Percentiles rank a stretch among this genome's conserved stretches.
phyloP scores from a whole-genome alignment of 73 alveolate species.

The Blepharisma stoltei region DNA sequence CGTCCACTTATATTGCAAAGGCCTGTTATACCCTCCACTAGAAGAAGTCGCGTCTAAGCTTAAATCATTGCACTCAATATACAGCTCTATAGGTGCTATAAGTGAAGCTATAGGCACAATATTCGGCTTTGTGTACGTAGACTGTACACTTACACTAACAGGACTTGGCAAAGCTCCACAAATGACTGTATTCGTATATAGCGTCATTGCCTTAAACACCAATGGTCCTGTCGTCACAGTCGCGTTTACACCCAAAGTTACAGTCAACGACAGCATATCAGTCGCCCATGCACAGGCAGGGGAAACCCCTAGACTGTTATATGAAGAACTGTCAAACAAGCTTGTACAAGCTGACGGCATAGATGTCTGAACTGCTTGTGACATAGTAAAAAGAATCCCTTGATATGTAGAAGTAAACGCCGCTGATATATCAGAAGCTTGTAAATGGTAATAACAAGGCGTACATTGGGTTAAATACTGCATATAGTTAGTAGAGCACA shows the following conservation, averaged over 20 bases:
- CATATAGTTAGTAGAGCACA: background rate
- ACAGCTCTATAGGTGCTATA: background rate
- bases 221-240: background rate
- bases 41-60: constrained; percentile 6
- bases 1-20: background rate
- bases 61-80: constrained; percentile 11
- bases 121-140: background rate
- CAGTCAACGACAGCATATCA: background rate
- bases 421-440: background rate
- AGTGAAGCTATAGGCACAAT: constrained; percentile 12
- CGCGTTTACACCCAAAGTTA: constrained; percentile 12
- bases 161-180: background rate
- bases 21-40: background rate
- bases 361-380: background rate
- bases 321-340: constrained; percentile 11
- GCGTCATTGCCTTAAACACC: background rate
- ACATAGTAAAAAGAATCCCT: background rate
- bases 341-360: background rate
- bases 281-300: background rate
- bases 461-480: background rate
- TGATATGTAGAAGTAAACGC: background rate
- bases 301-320: background rate
- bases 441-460: constrained; percentile 20
- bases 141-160: background rate
- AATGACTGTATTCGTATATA: background rate